A percentile compares a stretch with the other conserved stretches of the same genome.
phyloP scores from a whole-genome alignment of 257 asterid genomes.

The Capsicum baccatum region DNA sequence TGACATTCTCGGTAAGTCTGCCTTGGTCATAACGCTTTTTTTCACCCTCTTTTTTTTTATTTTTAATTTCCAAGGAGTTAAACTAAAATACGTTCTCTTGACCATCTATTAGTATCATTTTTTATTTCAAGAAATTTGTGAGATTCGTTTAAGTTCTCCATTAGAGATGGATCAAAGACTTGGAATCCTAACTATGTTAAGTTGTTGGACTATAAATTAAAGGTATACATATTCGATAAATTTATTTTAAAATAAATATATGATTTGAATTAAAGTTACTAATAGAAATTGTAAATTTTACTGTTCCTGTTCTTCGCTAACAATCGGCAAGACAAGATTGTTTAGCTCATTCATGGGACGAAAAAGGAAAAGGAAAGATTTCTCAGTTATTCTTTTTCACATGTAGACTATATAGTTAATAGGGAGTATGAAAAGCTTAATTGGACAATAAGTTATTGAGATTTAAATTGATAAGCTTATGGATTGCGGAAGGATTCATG shows the following conservation, averaged over 20 bases:
- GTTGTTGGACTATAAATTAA: neutral
- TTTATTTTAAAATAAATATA: too few relatives aligned
- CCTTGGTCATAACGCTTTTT: too few relatives aligned
- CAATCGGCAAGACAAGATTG: neutral
- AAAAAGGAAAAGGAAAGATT: neutral
- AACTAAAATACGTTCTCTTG: too few relatives aligned
- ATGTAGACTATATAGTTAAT: too few relatives aligned
- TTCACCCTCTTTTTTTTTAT: too few relatives aligned
- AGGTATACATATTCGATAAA: neutral
- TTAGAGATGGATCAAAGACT: neutral
- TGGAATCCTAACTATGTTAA: neutral
- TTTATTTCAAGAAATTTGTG: neutral
- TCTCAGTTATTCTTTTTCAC: neutral
- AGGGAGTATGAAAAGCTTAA: neutral
- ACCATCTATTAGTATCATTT: neutral
- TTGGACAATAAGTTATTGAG: neutral
- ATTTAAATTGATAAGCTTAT: neutral
- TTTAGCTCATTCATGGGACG: neutral
- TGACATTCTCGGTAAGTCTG: conserved; percentile 51
- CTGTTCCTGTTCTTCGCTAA: neutral
- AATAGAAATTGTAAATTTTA: too few relatives aligned
- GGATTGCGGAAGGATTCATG: neutral
- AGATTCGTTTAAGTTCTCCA: neutral
- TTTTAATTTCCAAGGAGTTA: too few relatives aligned
- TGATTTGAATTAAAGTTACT: too few relatives aligned